Percentiles rank a stretch among this genome's conserved stretches.
Evolutionary conservation across 1,139 yeast genomes (phyloP).

Genomic region (Pichia sp.): DNA sequence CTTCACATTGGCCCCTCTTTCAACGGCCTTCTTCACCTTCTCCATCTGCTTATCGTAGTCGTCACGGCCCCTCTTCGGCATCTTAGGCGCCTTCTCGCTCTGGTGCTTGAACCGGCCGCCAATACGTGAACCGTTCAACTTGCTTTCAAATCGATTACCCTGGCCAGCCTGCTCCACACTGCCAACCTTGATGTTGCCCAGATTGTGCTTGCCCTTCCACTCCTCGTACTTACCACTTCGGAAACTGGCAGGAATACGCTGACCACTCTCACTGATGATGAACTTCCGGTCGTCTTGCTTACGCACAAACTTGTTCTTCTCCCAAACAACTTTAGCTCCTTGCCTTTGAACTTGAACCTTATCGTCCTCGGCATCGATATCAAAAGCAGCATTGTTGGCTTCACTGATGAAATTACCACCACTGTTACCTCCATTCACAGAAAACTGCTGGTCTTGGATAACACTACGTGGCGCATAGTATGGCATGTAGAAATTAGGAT

Average conservation of each 20-base stretch:
- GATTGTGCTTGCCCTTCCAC: slow-evolving; percentile 78
- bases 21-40: slow-evolving; percentile 79
- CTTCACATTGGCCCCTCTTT: slow-evolving; percentile 69
- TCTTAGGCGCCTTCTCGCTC: slow-evolving; percentile 74
- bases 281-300: slow-evolving; percentile 80
- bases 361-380: slow-evolving; percentile 73
- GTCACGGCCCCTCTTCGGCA: slow-evolving; percentile 87
- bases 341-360: slow-evolving; percentile 53
- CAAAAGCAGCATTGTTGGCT: slow-evolving; percentile 84
- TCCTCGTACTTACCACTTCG: slow-evolving; percentile 89
- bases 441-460: slow-evolving; percentile 81
- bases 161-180: slow-evolving; percentile 29
- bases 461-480: slow-evolving; percentile 85
- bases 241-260: slow-evolving; percentile 87
- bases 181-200: slow-evolving; percentile 54
- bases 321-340: slow-evolving; percentile 79
- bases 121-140: slow-evolving; percentile 27
- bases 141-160: slow-evolving; percentile 27
- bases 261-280: slow-evolving; percentile 95
- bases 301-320: slow-evolving; percentile 87
- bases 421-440: slow-evolving; percentile 37
- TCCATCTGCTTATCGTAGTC: slow-evolving; percentile 82
- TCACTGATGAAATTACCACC: slow-evolving; percentile 61
- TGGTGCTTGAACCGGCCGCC: slow-evolving; percentile 70
- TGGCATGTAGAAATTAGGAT: slow-evolving; percentile 81